phyloP scores from a whole-genome alignment of 1,139 yeast species.

The Kodamaea arcana region DNA sequence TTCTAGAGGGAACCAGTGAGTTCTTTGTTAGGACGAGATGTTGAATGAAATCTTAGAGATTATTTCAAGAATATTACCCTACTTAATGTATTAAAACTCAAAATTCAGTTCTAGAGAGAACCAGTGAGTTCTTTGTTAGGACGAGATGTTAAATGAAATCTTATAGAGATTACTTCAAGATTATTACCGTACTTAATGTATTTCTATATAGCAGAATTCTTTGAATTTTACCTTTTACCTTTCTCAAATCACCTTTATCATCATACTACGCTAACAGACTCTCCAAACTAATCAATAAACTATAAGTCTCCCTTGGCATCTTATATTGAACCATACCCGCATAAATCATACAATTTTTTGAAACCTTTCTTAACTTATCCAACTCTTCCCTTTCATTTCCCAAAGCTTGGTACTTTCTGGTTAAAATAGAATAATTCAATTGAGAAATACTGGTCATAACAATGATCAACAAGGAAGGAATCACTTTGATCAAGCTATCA shows the following conservation, averaged over 20 bases:
- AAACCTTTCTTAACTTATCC: constrained; percentile 55
- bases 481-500: constrained; percentile 69
- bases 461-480: constrained; percentile 77
- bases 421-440: constrained; percentile 46
- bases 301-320: constrained; percentile 90
- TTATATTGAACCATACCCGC: constrained; percentile 95
- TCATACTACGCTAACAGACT: constrained; percentile 40
- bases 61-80: too few species aligned
- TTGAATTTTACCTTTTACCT: too few species aligned
- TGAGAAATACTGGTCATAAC: constrained; percentile 76
- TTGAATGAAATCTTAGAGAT: too few species aligned
- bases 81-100: too few species aligned
- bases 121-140: constrained; percentile 22
- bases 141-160: too few species aligned
- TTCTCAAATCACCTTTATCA: too few species aligned
- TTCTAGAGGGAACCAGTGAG: constrained; percentile 20
- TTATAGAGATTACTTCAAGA: too few species aligned
- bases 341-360: constrained; percentile 86
- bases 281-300: constrained; percentile 69
- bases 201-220: too few species aligned
- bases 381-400: constrained; percentile 54
- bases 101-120: constrained; percentile 16
- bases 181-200: too few species aligned
- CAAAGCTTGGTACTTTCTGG: constrained; percentile 45
- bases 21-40: constrained; percentile 19